These are phyloP conservation scores for Sporothrix pseudoabietina DNA, from an alignment of 2,329 filamentous ascomycete genomes.

Conservation along the genomic window DNA sequence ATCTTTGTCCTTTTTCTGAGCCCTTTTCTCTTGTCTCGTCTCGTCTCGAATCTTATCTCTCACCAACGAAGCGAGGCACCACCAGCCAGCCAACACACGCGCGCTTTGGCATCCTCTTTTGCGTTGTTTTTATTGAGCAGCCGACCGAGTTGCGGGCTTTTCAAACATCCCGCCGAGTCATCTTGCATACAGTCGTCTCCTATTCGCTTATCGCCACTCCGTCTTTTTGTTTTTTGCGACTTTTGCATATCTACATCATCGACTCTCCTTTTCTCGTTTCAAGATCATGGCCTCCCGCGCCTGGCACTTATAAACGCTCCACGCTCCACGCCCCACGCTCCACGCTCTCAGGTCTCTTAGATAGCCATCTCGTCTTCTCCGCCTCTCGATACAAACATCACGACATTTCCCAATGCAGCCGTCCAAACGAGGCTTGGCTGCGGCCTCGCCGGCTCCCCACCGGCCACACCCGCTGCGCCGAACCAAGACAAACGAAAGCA, in stretches of 20 bases:
- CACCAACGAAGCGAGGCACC: background rate
- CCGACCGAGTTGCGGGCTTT: slow-evolving; percentile 8
- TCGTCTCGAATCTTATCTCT: background rate
- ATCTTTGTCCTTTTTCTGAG: background rate
- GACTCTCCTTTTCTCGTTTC: background rate
- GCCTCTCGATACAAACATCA: background rate
- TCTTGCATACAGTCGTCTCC: too few species aligned
- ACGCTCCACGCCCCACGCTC: too few species aligned
- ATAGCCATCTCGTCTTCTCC: background rate
- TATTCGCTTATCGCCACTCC: background rate
- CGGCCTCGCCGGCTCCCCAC: slow-evolving; percentile 7
- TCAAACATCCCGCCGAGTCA: background rate
- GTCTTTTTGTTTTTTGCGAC: background rate
- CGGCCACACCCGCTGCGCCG: slow-evolving; percentile 12
- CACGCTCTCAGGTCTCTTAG: background rate
- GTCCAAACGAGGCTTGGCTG: slow-evolving; percentile 1
- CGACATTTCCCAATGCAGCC: slow-evolving; percentile 6
- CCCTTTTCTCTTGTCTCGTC: background rate
- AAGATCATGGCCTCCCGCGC: background rate
- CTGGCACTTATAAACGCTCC: background rate
- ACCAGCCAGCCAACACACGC: background rate
- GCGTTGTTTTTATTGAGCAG: background rate
- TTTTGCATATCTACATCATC: background rate
- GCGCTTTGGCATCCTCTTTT: background rate
- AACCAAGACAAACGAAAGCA: slow-evolving; percentile 6